Percentiles rank a stretch among this genome's conserved stretches.
Conservation (phyloP, 257 asterid genomes). For the Solanum pinnatisectum region DNA sequence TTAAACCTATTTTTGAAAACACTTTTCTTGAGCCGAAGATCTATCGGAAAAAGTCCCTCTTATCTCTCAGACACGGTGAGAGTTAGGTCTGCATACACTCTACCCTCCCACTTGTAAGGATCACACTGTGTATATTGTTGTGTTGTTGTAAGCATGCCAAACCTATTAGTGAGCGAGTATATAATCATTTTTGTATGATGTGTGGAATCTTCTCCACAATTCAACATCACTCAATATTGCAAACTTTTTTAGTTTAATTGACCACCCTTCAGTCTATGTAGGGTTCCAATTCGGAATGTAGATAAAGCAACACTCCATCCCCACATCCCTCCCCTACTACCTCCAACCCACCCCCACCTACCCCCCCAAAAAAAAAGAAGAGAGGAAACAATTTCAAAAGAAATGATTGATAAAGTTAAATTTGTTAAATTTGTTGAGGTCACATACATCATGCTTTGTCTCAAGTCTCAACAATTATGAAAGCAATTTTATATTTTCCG, state of each 20-base stretch:
- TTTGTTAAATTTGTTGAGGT: background rate
- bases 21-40: background rate
- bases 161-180: background rate
- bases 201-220: background rate
- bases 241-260: background rate
- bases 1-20: background rate
- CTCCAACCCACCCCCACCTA: too few relatives aligned
- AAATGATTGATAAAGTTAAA: background rate
- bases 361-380: too few relatives aligned
- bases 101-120: background rate
- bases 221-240: background rate
- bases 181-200: background rate
- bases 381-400: background rate
- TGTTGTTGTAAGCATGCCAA: background rate
- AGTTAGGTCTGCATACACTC: background rate
- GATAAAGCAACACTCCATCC: background rate
- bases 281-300: background rate
- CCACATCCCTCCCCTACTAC: background rate
- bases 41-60: background rate
- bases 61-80: background rate
- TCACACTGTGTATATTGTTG: background rate
- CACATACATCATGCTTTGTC: background rate
- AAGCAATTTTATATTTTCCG: background rate
- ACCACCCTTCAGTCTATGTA: background rate
- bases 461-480: background rate